A percentile compares a stretch with the other conserved stretches of the same genome.
phyloP scores from a whole-genome alignment of 2,329 filamentous ascomycete genomes.

The Byssochlamys sp. region DNA sequence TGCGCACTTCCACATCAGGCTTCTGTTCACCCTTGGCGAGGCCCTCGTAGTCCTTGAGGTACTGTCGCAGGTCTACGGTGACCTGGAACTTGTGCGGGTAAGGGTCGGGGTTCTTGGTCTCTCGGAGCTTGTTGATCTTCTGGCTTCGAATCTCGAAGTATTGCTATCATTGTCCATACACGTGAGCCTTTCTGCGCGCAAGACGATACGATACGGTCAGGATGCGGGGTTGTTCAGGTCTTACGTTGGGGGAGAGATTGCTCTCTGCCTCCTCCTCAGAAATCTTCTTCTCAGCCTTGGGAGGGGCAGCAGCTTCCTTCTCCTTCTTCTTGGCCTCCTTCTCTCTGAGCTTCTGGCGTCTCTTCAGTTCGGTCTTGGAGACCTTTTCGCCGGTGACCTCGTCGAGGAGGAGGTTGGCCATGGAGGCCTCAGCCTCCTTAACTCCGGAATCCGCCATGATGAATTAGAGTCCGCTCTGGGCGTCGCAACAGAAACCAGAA shows the following conservation, averaged over 20 bases:
- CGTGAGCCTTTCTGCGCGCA: not conserved
- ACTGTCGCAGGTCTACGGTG: slow-evolving; percentile 71
- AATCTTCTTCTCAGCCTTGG: slow-evolving; percentile 52
- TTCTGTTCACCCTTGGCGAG: slow-evolving; percentile 81
- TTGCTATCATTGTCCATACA: slow-evolving; percentile 44
- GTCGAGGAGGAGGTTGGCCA: slow-evolving; percentile 73
- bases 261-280: slow-evolving; percentile 56
- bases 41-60: slow-evolving; percentile 61
- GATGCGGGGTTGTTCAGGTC: slow-evolving; percentile 19
- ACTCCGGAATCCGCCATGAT: slow-evolving; percentile 34
- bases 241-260: slow-evolving; percentile 64
- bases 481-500: not conserved
- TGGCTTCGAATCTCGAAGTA: slow-evolving; percentile 95
- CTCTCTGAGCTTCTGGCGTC: slow-evolving; percentile 82
- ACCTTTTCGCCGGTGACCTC: slow-evolving; percentile 82
- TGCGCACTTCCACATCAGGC: slow-evolving; percentile 62
- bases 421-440: slow-evolving; percentile 38
- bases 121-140: slow-evolving; percentile 64
- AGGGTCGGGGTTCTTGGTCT: slow-evolving; percentile 65
- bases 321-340: slow-evolving; percentile 80
- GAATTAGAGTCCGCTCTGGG: slow-evolving; percentile 2
- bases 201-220: not conserved
- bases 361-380: slow-evolving; percentile 87
- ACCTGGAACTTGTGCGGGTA: slow-evolving; percentile 93
- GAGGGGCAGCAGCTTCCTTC: slow-evolving; percentile 61